These are phyloP conservation scores for Termitomyces sp. DNA, from an alignment of 1,284 basidiomycete species.

Conservation along the genomic window DNA sequence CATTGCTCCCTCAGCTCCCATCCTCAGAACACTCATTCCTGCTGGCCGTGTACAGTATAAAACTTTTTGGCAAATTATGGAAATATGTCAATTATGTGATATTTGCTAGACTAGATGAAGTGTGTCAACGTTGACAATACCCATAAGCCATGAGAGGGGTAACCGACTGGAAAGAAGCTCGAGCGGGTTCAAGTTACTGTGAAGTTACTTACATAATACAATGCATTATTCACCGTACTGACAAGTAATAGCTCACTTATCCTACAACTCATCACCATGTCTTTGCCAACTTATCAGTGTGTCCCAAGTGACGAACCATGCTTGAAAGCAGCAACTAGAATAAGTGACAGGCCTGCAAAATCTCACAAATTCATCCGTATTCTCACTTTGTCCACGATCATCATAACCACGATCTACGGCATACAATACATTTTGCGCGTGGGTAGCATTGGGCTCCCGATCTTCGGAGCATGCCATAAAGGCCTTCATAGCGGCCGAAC, in stretches of 20 bases:
- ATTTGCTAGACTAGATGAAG: too few species aligned
- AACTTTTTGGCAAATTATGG: too few species aligned
- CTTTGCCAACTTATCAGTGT: constrained; percentile 12
- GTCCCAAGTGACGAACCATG: neutral
- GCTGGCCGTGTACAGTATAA: too few species aligned
- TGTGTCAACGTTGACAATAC: too few species aligned
- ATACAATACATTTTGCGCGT: constrained; percentile 4
- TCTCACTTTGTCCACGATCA: constrained; percentile 8
- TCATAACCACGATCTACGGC: constrained; percentile 9
- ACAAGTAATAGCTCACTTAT: neutral
- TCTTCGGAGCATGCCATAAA: constrained; percentile 21
- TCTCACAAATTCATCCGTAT: constrained; percentile 3
- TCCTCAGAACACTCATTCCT: too few species aligned
- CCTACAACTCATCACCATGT: constrained; percentile 2
- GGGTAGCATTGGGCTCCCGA: neutral
- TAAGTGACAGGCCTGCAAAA: neutral
- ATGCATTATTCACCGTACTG: too few species aligned
- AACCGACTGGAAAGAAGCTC: too few species aligned
- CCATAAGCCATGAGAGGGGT: too few species aligned
- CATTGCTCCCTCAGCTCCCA: too few species aligned
- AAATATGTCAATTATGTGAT: too few species aligned
- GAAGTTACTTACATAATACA: too few species aligned
- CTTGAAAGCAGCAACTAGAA: neutral
- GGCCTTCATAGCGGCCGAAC: constrained; percentile 3
- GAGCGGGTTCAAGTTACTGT: too few species aligned